Evolutionary conservation across 2,329 filamentous ascomycete species (phyloP).

Genomic region (Xylariaceae sp.): DNA sequence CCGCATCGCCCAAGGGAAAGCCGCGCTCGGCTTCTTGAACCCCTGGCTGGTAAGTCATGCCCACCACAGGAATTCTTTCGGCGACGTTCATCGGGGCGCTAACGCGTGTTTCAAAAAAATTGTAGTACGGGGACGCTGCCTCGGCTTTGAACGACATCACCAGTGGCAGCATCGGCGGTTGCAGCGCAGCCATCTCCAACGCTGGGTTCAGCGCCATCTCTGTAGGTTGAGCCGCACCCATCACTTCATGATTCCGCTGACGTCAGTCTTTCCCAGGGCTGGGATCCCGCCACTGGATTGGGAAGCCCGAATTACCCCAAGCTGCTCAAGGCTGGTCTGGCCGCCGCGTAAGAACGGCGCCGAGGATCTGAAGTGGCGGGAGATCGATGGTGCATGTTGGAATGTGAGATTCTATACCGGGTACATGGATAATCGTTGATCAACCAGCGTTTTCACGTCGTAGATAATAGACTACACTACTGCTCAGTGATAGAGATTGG

Average conservation of each 20-base stretch:
- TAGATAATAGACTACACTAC: too few relatives aligned
- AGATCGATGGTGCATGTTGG: too few relatives aligned
- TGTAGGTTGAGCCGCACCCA: too few relatives aligned
- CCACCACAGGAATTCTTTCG: too few relatives aligned
- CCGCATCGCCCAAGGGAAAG: slow-evolving; percentile 4
- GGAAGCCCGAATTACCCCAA: slow-evolving; percentile 6
- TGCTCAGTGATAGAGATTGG: too few relatives aligned
- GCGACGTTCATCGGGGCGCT: too few relatives aligned
- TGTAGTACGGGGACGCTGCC: slow-evolving; percentile 2
- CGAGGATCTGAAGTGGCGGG: too few relatives aligned
- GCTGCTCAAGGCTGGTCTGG: slow-evolving; percentile 2
- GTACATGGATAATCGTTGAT: too few relatives aligned
- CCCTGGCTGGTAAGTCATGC: slow-evolving; percentile 6
- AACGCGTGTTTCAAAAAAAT: not conserved
- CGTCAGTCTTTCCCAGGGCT: slow-evolving; percentile 6
- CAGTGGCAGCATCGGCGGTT: slow-evolving; percentile 2
- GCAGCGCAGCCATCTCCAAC: slow-evolving; percentile 1
- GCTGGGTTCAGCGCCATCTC: slow-evolving; percentile 4
- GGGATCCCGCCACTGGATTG: slow-evolving; percentile 6
- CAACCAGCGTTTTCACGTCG: too few relatives aligned
- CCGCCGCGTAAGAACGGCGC: not conserved
- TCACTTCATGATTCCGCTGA: not conserved
- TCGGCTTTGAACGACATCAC: slow-evolving; percentile 4
- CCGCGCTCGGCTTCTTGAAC: slow-evolving; percentile 7
- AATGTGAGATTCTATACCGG: too few relatives aligned